These are phyloP conservation scores for Chalciporus chontae DNA, from an alignment of 768 basidiomycete species.

Conservation along the genomic window DNA sequence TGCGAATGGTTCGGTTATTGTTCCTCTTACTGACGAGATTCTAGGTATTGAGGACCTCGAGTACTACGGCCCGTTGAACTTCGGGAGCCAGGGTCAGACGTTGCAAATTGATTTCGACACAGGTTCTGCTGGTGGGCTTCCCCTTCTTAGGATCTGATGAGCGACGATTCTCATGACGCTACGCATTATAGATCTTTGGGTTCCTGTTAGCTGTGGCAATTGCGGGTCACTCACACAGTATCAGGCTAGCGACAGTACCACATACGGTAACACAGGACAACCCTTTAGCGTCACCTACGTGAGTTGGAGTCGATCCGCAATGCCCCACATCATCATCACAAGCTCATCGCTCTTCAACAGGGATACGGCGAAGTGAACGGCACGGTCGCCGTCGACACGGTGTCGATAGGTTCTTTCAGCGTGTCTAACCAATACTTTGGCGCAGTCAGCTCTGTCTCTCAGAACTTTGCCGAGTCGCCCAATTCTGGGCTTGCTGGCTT, in stretches of 20 bases:
- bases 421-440: constrained; percentile 55
- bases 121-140: constrained; percentile 39
- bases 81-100: constrained; percentile 55
- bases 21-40: constrained; percentile 39
- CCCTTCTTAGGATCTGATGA: not conserved
- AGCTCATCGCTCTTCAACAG: constrained; percentile 23
- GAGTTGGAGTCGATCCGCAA: constrained; percentile 8
- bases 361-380: constrained; percentile 55
- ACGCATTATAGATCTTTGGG: constrained; percentile 54
- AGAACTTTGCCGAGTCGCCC: constrained; percentile 48
- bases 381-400: constrained; percentile 45
- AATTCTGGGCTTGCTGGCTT: constrained; percentile 59
- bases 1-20: constrained; percentile 2
- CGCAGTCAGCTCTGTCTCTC: constrained; percentile 43
- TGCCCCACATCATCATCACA: not conserved
- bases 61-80: constrained; percentile 41
- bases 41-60: constrained; percentile 39
- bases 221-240: constrained; percentile 40
- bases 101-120: constrained; percentile 65
- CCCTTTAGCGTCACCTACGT: constrained; percentile 47
- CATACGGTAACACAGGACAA: constrained; percentile 33
- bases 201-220: constrained; percentile 36
- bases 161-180: not conserved
- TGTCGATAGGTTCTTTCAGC: constrained; percentile 43
- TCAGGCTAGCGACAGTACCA: constrained; percentile 36